phyloP scores from a whole-genome alignment of 2,329 filamentous ascomycete species.

The Talaromyces piceae region DNA sequence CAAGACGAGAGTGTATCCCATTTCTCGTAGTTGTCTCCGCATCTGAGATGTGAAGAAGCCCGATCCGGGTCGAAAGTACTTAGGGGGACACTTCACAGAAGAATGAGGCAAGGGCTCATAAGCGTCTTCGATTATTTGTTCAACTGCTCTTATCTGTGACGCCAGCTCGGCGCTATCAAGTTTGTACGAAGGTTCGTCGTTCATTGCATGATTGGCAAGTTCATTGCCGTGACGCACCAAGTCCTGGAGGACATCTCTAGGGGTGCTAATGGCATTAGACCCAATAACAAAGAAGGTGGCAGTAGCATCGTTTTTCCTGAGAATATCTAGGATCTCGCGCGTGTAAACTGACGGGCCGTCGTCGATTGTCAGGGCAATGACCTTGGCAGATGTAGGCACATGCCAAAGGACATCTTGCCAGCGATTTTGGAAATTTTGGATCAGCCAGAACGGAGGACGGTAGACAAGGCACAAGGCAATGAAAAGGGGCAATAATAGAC shows the following conservation, averaged over 20 bases:
- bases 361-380: slow-evolving; percentile 79
- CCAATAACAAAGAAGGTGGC: slow-evolving; percentile 91
- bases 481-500: background rate
- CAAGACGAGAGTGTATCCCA: slow-evolving; percentile 68
- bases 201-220: slow-evolving; percentile 83
- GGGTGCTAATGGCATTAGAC: slow-evolving; percentile 54
- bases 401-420: slow-evolving; percentile 79
- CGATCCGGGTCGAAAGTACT: slow-evolving; percentile 75
- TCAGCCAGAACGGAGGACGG: slow-evolving; percentile 67
- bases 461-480: slow-evolving; percentile 61
- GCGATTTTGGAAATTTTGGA: slow-evolving; percentile 60
- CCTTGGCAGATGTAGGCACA: slow-evolving; percentile 47
- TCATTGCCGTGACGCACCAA: slow-evolving; percentile 60
- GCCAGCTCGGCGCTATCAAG: slow-evolving; percentile 54
- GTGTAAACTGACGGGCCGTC: slow-evolving; percentile 74
- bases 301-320: slow-evolving; percentile 58
- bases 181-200: slow-evolving; percentile 65
- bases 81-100: slow-evolving; percentile 36
- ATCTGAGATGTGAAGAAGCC: slow-evolving; percentile 73
- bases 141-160: slow-evolving; percentile 58
- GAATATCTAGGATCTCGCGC: slow-evolving; percentile 57
- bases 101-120: slow-evolving; percentile 37
- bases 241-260: slow-evolving; percentile 41
- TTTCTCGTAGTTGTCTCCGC: slow-evolving; percentile 49
- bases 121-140: slow-evolving; percentile 50